Conservation (phyloP, 768 basidiomycete genomes). For the Dioszegia crocea region DNA sequence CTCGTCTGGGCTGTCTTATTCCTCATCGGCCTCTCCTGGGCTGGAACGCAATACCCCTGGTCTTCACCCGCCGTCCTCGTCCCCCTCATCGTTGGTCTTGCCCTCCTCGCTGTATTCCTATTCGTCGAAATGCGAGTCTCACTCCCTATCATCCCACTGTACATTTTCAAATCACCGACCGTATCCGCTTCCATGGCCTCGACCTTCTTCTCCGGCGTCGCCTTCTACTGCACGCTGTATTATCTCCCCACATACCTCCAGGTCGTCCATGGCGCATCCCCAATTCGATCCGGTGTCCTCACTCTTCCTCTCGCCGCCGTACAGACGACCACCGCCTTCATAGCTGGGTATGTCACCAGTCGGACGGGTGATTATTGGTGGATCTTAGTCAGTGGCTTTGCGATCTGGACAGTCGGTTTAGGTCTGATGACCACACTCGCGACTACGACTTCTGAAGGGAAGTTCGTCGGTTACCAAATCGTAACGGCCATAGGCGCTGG, state of each 20-base stretch:
- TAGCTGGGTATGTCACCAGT: constrained; percentile 62
- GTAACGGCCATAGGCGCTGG: constrained; percentile 63
- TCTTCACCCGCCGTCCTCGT: constrained; percentile 62
- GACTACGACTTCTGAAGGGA: constrained; percentile 54
- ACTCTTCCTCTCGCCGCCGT: constrained; percentile 68
- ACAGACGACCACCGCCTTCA: constrained; percentile 57
- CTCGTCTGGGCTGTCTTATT: constrained; percentile 62
- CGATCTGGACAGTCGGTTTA: constrained; percentile 65
- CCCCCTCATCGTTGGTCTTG: constrained; percentile 58
- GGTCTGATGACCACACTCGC: constrained; percentile 65
- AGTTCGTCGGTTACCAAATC: constrained; percentile 61
- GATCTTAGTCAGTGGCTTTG: constrained; percentile 63
- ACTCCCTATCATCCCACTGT: constrained; percentile 69
- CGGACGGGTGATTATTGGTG: constrained; percentile 64
- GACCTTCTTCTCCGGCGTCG: constrained; percentile 61
- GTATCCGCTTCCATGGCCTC: constrained; percentile 65
- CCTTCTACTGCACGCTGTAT: constrained; percentile 54
- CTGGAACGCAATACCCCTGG: constrained; percentile 71
- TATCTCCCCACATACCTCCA: constrained; percentile 75
- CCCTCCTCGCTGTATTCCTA: constrained; percentile 60
- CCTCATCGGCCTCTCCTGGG: constrained; percentile 71
- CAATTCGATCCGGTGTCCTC: constrained; percentile 63
- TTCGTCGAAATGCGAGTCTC: constrained; percentile 69
- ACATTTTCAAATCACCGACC: constrained; percentile 65
- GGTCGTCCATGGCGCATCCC: constrained; percentile 62